These are phyloP conservation scores for Samsoniella hepiali DNA, from an alignment of 2,329 filamentous ascomycete species.

Conservation along the genomic window DNA sequence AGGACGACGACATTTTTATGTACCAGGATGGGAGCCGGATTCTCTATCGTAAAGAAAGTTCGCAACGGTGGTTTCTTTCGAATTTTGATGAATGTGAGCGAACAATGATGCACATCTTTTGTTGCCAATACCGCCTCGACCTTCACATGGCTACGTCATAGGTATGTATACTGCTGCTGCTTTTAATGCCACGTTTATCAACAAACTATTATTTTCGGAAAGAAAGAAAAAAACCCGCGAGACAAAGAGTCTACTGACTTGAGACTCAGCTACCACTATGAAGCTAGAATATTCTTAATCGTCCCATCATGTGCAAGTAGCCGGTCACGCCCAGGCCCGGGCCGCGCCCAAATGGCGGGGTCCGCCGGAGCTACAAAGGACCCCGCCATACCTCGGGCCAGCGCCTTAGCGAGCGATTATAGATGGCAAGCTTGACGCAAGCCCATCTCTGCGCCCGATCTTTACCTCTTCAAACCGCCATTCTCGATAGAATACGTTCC, in stretches of 20 bases:
- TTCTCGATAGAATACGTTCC: background rate
- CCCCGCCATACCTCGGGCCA: conserved; percentile 14
- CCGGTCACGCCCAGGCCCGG: background rate
- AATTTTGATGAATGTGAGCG: too few relatives aligned
- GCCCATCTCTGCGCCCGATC: background rate
- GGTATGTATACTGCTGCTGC: too few relatives aligned
- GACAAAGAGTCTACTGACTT: too few relatives aligned
- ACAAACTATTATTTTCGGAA: too few relatives aligned
- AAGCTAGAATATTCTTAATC: too few relatives aligned
- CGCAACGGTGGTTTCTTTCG: too few relatives aligned
- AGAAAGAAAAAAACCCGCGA: too few relatives aligned
- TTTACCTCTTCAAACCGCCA: background rate
- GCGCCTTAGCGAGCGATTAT: background rate
- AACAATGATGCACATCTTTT: too few relatives aligned
- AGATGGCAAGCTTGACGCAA: background rate
- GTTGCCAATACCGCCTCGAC: too few relatives aligned
- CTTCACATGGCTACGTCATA: too few relatives aligned
- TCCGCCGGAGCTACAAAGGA: background rate
- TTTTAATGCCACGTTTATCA: too few relatives aligned
- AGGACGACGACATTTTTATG: conserved; percentile 12
- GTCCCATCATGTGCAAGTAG: background rate
- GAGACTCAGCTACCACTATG: too few relatives aligned
- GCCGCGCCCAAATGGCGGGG: background rate
- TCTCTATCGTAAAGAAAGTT: background rate
- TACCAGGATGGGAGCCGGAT: background rate